Conservation (phyloP, 2,329 filamentous ascomycete species). For the Ceratocystis alfenasii region DNA sequence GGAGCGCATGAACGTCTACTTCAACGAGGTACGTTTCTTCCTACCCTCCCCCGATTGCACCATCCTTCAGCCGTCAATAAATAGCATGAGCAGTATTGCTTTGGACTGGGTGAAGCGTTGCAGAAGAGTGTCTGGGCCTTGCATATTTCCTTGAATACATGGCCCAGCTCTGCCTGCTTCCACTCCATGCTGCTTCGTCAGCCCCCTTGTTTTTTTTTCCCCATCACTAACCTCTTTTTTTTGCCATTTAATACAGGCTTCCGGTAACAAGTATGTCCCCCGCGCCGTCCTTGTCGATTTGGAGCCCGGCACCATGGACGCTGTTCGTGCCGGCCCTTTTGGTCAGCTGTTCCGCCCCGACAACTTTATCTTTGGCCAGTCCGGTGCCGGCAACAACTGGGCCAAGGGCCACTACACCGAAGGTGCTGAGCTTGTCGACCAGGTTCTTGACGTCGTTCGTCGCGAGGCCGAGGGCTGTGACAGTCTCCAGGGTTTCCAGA, state of each 20-base stretch:
- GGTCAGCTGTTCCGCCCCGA: constrained; percentile 98
- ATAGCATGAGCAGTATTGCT: neutral
- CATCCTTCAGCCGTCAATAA: neutral
- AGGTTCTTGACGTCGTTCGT: constrained; percentile 95
- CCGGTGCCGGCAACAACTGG: constrained; percentile 99
- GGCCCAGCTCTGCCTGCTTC: neutral
- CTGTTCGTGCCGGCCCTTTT: constrained; percentile 94
- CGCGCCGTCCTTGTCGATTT: constrained; percentile 98
- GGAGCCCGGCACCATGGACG: constrained; percentile 99
- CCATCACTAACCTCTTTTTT: constrained; percentile 19
- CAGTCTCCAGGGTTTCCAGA: constrained; percentile 99
- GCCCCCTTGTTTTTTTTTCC: neutral
- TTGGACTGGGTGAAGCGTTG: no score
- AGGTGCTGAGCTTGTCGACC: constrained; percentile 96
- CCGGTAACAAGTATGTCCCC: constrained; percentile 97
- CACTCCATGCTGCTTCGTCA: neutral
- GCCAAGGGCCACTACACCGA: constrained; percentile 99
- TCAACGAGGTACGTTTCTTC: constrained; percentile 54
- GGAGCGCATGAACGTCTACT: constrained; percentile 99
- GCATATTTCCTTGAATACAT: no score
- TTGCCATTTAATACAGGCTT: constrained; percentile 49
- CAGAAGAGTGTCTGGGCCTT: no score
- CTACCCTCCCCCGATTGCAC: neutral
- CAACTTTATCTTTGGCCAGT: constrained; percentile 99
- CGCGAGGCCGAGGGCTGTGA: constrained; percentile 98